These are phyloP conservation scores for Dictyostelium firmibasis DNA, from an alignment of 78 protist species.

Conservation along the genomic window DNA sequence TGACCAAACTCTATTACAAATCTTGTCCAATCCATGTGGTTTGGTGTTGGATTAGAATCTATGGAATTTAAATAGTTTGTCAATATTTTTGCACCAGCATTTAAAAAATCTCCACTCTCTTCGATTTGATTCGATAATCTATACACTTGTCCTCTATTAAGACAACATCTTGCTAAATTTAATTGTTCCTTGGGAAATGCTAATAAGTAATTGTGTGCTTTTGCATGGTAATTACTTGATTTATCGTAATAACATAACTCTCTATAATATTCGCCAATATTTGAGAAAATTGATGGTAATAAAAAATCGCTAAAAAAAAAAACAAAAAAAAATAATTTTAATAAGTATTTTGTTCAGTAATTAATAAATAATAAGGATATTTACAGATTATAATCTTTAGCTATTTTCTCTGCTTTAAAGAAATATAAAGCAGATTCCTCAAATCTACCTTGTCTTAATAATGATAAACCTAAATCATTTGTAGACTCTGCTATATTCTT, in stretches of 20 bases:
- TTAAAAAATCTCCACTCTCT: background rate
- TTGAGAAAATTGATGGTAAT: conserved; percentile 37
- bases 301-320: background rate
- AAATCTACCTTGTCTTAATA: conserved; percentile 51
- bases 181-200: background rate
- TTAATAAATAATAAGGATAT: background rate
- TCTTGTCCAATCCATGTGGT: conserved; percentile 65
- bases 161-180: conserved; percentile 22
- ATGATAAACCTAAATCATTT: conserved; percentile 51
- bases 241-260: background rate
- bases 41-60: background rate
- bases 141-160: conserved; percentile 43
- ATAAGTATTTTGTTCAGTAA: background rate
- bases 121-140: conserved; percentile 9
- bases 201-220: conserved; percentile 13
- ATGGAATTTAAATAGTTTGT: background rate
- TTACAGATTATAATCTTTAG: background rate
- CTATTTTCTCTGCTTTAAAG: background rate
- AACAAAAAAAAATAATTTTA: background rate
- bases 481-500: background rate
- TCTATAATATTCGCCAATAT: conserved; percentile 47
- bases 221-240: conserved; percentile 20
- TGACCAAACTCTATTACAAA: conserved; percentile 45
- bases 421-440: background rate
- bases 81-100: background rate